These are phyloP conservation scores for Luffa aegyptiaca DNA, from an alignment of 306 rosid species.

Conservation along the genomic window DNA sequence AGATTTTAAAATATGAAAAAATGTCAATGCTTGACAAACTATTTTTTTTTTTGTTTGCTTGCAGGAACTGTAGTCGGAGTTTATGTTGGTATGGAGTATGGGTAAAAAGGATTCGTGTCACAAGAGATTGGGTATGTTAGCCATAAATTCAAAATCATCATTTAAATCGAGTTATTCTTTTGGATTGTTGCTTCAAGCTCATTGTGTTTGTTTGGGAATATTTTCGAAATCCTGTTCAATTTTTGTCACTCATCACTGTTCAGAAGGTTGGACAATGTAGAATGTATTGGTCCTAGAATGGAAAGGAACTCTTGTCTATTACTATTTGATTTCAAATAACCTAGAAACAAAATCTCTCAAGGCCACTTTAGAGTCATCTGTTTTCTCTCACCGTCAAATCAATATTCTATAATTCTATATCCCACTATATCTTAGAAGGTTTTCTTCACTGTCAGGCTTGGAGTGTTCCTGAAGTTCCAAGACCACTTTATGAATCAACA, in stretches of 20 bases:
- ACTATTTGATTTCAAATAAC: not conserved
- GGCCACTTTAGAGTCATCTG: not conserved
- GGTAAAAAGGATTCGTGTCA: conserved; percentile 63
- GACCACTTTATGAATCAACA: conserved; percentile 88
- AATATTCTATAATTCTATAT: not conserved
- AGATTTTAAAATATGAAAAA: not conserved
- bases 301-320: not conserved
- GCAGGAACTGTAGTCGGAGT: conserved; percentile 71
- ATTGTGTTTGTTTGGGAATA: not conserved
- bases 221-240: not conserved
- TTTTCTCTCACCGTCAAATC: not conserved
- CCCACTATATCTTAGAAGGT: not conserved
- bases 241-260: not conserved
- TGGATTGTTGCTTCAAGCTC: not conserved
- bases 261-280: not conserved
- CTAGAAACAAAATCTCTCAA: not conserved
- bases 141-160: not conserved
- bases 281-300: not conserved
- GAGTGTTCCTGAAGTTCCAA: conserved; percentile 92
- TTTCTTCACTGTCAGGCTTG: conserved; percentile 36
- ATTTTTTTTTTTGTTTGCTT: not conserved
- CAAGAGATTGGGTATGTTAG: conserved; percentile 76
- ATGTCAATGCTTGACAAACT: not conserved
- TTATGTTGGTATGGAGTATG: conserved; percentile 77
- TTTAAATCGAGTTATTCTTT: not conserved